These are phyloP conservation scores for Dalechampia spathulata DNA, from an alignment of 441 rosid genomes.

Conservation along the genomic window DNA sequence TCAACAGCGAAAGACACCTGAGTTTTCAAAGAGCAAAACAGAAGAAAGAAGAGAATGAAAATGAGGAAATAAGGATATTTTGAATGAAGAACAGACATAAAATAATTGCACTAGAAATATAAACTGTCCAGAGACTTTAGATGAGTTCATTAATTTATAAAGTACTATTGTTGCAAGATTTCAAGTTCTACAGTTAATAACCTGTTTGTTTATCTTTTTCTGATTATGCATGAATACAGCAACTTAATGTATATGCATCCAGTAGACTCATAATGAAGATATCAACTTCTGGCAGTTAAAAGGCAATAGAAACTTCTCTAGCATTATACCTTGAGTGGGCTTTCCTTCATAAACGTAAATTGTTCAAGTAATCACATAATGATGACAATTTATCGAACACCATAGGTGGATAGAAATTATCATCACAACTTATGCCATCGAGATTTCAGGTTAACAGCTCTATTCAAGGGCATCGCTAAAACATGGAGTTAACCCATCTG, in stretches of 20 bases:
- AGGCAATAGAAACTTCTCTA: no score
- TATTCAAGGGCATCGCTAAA: not conserved
- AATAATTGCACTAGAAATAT: not conserved
- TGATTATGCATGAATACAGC: no score
- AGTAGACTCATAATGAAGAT: not conserved
- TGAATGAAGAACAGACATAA: not conserved
- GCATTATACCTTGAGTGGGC: no score
- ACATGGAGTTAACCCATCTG: no score
- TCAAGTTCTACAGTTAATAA: no score
- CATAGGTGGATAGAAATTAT: not conserved
- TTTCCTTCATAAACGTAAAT: no score
- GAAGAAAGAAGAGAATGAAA: not conserved
- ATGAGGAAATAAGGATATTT: not conserved
- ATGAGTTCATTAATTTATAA: not conserved
- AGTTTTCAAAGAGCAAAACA: slow-evolving; percentile 5
- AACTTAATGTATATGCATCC: no score
- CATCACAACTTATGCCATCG: not conserved
- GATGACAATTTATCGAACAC: no score
- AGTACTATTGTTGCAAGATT: not conserved
- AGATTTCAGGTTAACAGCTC: not conserved
- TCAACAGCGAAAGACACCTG: slow-evolving; percentile 83
- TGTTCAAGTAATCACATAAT: no score
- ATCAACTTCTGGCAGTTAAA: no score
- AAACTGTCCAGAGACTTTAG: not conserved
- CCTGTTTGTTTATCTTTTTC: no score